Evolutionary conservation across 2,329 filamentous ascomycete genomes (phyloP), one percentile per base, ranked within the genome.

Genomic region (Leptosphaerulina australis): DNA sequence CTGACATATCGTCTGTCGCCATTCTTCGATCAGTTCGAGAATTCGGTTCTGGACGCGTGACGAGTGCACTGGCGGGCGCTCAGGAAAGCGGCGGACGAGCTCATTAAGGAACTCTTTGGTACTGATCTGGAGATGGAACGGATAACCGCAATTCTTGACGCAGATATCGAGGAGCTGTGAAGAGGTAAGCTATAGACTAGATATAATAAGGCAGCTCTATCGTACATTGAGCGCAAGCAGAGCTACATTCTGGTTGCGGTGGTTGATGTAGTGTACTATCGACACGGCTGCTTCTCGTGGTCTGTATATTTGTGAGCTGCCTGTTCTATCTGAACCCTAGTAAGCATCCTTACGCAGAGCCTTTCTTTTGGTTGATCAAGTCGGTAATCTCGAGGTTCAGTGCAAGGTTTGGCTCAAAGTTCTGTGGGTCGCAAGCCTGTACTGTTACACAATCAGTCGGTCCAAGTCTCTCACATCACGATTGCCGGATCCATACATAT

Each of bases 81-180:
- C 94, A 37, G 94, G 94, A 68, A 99, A 99, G 60, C 94, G 85
- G 61, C 94, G 87, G 55, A 99, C 94, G 53, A 99, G 86, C 78
- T 99, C 94, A 76, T 99, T 99, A 65, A 99, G 85, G 66, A 99
- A 99, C 69, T 99, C 94, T 74, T 99, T 99, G 62, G 94, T 97
- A 74, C 90, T 92, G 71, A 99, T 97, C 76, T 99, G 94, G 50
- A 99, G 85, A 70, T 99, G 94, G 75, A 99, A 99, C 1, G 94
- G 92, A 72, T 99, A 99, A 65, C 94, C 94, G 81, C 94, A 99
- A 78, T 99, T 99, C 81, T 99, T 99, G 75, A 97, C 94, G 75
- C 94, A 97, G 58, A 97, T 97, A 73, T 99, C 94, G 70, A 99
- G 89, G 61, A 99, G 84, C 77, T 87, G 66, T 50, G 25, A 22